These are phyloP conservation scores for Carex cristatella DNA, from an alignment of 176 grass and related monocot species.

Conservation along the genomic window DNA sequence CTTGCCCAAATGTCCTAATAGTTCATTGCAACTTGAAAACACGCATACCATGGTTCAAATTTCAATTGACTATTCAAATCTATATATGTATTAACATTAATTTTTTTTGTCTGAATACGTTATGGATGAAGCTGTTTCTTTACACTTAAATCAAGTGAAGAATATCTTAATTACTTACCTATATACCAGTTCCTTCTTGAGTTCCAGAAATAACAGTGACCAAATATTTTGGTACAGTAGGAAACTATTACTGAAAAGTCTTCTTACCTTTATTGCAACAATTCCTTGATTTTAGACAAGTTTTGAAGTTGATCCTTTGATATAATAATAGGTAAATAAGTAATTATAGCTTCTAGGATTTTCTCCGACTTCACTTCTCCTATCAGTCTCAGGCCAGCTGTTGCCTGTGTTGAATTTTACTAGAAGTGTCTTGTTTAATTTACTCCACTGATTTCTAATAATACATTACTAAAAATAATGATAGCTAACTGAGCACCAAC, in stretches of 20 bases:
- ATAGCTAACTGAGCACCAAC: too few species aligned
- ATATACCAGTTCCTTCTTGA: slow-evolving; percentile 54
- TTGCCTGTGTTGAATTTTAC: slow-evolving; percentile 24
- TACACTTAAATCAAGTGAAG: not conserved
- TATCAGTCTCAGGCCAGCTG: slow-evolving; percentile 32
- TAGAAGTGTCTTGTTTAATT: not conserved
- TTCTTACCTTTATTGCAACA: slow-evolving; percentile 16
- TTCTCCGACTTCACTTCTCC: slow-evolving; percentile 32
- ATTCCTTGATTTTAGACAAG: not conserved
- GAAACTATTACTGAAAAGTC: slow-evolving; percentile 36
- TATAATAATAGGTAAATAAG: not conserved
- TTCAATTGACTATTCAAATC: not conserved
- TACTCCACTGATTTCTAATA: too few species aligned
- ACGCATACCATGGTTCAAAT: not conserved
- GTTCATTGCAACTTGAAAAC: slow-evolving; percentile 39
- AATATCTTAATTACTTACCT: slow-evolving; percentile 17
- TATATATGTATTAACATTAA: not conserved
- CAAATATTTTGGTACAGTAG: slow-evolving; percentile 34
- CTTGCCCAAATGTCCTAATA: slow-evolving; percentile 41
- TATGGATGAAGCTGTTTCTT: not conserved
- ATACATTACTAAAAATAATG: too few species aligned
- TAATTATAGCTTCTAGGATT: slow-evolving; percentile 41
- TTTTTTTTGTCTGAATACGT: too few species aligned
- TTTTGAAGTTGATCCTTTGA: not conserved
- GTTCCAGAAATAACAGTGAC: slow-evolving; percentile 39